These are phyloP conservation scores for Phoma sp. DNA, from an alignment of 2,329 filamentous ascomycete genomes.

Conservation along the genomic window DNA sequence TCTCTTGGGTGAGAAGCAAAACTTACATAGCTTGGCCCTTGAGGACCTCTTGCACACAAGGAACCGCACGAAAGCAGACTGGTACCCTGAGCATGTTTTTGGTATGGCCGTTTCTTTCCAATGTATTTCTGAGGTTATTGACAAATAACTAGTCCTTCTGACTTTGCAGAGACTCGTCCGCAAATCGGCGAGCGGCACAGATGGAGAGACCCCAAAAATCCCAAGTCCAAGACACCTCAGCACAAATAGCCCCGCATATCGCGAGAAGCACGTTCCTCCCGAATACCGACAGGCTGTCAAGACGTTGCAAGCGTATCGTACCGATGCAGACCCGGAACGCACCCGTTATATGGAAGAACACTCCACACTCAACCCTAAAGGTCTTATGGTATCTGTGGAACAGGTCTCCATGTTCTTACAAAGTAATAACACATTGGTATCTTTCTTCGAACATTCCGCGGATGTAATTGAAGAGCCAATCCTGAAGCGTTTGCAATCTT, in stretches of 20 bases:
- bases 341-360: constrained; percentile 89
- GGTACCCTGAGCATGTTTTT: constrained; percentile 74
- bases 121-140: not conserved
- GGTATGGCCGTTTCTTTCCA: constrained; percentile 34
- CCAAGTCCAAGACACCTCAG: constrained; percentile 38
- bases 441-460: constrained; percentile 89
- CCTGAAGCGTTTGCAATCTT: constrained; percentile 72
- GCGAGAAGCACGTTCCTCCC: constrained; percentile 11
- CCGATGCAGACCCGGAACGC: constrained; percentile 77
- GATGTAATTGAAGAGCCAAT: constrained; percentile 85
- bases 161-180: constrained; percentile 81
- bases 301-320: constrained; percentile 86
- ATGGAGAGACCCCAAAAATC: constrained; percentile 23
- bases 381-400: constrained; percentile 82
- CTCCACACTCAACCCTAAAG: constrained; percentile 71
- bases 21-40: constrained; percentile 79
- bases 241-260: constrained; percentile 18
- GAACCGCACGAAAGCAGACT: constrained; percentile 88
- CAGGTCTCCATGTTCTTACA: constrained; percentile 93
- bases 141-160: constrained; percentile 59
- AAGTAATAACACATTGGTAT: constrained; percentile 87
- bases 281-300: constrained; percentile 48
- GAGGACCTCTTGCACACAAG: constrained; percentile 87
- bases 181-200: constrained; percentile 49
- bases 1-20: constrained; percentile 75